Evolutionary conservation across 352 stramenopile species (phyloP).

Genomic region (Sclerospora graminicola): DNA sequence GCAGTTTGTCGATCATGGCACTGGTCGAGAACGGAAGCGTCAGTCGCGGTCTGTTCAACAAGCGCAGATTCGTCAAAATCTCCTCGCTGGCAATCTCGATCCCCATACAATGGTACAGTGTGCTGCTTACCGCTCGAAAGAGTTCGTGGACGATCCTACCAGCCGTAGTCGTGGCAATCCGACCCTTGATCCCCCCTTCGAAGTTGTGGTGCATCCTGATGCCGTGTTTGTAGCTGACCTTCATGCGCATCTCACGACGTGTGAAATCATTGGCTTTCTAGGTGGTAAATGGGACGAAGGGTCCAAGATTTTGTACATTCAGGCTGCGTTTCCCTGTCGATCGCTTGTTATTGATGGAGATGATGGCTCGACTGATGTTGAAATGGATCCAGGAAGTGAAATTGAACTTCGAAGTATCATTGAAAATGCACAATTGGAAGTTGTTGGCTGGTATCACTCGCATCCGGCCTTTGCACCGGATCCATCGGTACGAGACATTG

Average conservation of each 20-base stretch:
- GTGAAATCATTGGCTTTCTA: conserved; percentile 93
- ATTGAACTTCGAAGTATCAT: conserved; percentile 89
- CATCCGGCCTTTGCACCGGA: conserved; percentile 90
- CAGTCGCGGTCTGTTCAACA: conserved; percentile 65
- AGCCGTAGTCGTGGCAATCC: conserved; percentile 33
- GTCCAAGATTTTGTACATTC: conserved; percentile 84
- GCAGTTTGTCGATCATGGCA: conserved; percentile 13
- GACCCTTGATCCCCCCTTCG: conserved; percentile 69
- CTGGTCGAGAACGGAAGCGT: conserved; percentile 33
- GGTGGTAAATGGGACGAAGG: conserved; percentile 82
- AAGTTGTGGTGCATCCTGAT: conserved; percentile 83
- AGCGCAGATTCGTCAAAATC: conserved; percentile 67
- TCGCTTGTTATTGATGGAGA: conserved; percentile 83
- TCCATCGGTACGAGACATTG: conserved; percentile 89
- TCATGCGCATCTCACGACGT: conserved; percentile 87
- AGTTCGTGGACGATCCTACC: conserved; percentile 23
- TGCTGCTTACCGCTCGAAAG: conserved; percentile 42
- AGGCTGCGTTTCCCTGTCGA: conserved; percentile 89
- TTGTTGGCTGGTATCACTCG: conserved; percentile 94
- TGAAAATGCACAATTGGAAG: conserved; percentile 74
- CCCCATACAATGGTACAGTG: conserved; percentile 85
- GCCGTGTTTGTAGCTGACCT: conserved; percentile 87
- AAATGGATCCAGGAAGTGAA: conserved; percentile 91
- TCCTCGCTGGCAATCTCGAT: conserved; percentile 62
- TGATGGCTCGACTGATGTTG: conserved; percentile 88